phyloP scores from a whole-genome alignment of 331 rosid genomes.

The Stylosanthes scabra region DNA sequence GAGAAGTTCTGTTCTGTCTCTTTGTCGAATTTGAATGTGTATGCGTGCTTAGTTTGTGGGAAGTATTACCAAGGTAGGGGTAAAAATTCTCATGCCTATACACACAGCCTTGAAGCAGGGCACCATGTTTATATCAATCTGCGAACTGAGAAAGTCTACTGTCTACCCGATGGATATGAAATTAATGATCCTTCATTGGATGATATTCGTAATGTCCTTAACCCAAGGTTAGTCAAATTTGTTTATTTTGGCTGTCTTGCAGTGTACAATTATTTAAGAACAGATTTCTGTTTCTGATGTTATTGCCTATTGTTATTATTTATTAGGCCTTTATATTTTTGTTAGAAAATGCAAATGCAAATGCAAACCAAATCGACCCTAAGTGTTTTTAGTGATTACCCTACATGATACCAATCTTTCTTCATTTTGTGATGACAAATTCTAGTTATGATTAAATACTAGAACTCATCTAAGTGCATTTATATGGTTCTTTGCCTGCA shows the following conservation, averaged over 20 bases:
- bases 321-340: background rate
- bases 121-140: conserved; percentile 97
- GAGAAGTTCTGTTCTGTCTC: conserved; percentile 97
- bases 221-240: conserved; percentile 76
- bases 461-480: conserved; percentile 10
- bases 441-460: conserved; percentile 24
- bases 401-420: background rate
- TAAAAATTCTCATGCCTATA: conserved; percentile 93
- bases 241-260: conserved; percentile 20
- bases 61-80: conserved; percentile 98
- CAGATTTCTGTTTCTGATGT: background rate
- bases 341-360: too few relatives aligned
- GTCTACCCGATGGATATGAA: conserved; percentile 99
- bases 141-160: conserved; percentile 90
- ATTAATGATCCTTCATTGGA: conserved; percentile 94
- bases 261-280: background rate
- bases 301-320: conserved; percentile 1
- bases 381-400: background rate
- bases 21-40: conserved; percentile 87
- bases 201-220: conserved; percentile 90
- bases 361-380: too few relatives aligned
- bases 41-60: conserved; percentile 96
- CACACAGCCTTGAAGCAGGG: conserved; percentile 97
- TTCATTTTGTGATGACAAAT: conserved; percentile 12
- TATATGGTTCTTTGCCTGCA: conserved; percentile 40